phyloP scores from a whole-genome alignment of 139 green algal species.

The Monoraphidium neglectum region DNA sequence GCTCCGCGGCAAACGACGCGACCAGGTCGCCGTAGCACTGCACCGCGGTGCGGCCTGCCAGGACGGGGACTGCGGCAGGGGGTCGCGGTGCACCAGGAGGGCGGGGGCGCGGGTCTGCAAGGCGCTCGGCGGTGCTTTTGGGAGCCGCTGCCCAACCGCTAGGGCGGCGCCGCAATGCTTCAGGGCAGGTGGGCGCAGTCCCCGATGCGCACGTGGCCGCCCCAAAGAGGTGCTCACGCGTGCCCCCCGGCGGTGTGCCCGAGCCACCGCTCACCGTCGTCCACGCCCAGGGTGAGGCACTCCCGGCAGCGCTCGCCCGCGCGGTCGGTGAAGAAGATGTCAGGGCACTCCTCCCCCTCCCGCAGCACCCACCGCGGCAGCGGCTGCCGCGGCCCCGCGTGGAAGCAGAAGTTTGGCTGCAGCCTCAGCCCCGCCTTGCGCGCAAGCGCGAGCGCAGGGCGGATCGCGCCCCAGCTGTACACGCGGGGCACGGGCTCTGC shows the following conservation, averaged over 20 bases:
- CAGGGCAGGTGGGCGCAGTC: no score
- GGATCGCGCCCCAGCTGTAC: constrained; percentile 55
- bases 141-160: no score
- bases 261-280: constrained; percentile 53
- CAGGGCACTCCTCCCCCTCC: constrained; percentile 40
- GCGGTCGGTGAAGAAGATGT: constrained; percentile 58
- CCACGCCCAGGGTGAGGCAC: constrained; percentile 49
- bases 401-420: constrained; percentile 53
- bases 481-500: constrained; percentile 34
- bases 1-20: constrained; percentile 72
- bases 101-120: no score
- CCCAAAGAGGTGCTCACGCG: no score
- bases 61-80: constrained; percentile 61
- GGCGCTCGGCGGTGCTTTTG: no score
- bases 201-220: no score
- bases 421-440: constrained; percentile 41
- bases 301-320: constrained; percentile 32
- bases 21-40: constrained; percentile 90
- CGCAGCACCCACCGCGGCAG: constrained; percentile 54
- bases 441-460: constrained; percentile 40
- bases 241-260: no score
- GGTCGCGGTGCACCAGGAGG: no score
- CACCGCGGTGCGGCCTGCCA: constrained; percentile 83
- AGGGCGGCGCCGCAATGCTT: no score
- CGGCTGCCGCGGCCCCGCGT: constrained; percentile 29